Conservation (phyloP, 2,329 filamentous ascomycete genomes). For the Monosporascus ibericus region DNA sequence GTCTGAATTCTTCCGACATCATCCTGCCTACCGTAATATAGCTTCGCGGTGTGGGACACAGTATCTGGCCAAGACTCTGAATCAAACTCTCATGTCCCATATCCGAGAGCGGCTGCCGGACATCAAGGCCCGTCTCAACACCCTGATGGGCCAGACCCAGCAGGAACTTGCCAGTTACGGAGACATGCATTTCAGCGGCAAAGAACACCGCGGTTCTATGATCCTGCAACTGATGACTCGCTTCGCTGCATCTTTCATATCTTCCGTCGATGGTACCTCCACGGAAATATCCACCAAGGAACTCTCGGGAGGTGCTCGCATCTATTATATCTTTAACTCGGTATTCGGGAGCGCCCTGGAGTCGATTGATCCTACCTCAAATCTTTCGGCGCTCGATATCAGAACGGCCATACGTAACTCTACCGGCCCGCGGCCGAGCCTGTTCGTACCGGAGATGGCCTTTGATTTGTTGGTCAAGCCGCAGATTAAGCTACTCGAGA, state of each 20-base stretch:
- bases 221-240: conserved; percentile 97
- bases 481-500: conserved; percentile 93
- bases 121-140: conserved; percentile 96
- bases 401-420: conserved; percentile 97
- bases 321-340: conserved; percentile 99
- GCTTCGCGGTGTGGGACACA: conserved; percentile 88
- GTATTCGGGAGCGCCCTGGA: conserved; percentile 96
- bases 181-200: conserved; percentile 94
- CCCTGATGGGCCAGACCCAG: conserved; percentile 98
- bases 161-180: conserved; percentile 97
- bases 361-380: conserved; percentile 91
- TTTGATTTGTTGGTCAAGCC: conserved; percentile 97
- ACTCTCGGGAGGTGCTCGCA: conserved; percentile 86
- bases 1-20: conserved; percentile 91
- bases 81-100: conserved; percentile 90
- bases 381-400: conserved; percentile 90
- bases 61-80: conserved; percentile 89
- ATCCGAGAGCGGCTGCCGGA: conserved; percentile 94
- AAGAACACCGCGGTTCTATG: conserved; percentile 90
- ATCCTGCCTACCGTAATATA: conserved; percentile 96
- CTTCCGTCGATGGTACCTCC: conserved; percentile 96
- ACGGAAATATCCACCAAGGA: conserved; percentile 99
- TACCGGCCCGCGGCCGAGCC: conserved; percentile 86
- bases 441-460: conserved; percentile 95
- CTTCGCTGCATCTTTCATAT: conserved; percentile 95